Conservation (phyloP, 2,329 filamentous ascomycete species). For the Hortaea werneckii region DNA sequence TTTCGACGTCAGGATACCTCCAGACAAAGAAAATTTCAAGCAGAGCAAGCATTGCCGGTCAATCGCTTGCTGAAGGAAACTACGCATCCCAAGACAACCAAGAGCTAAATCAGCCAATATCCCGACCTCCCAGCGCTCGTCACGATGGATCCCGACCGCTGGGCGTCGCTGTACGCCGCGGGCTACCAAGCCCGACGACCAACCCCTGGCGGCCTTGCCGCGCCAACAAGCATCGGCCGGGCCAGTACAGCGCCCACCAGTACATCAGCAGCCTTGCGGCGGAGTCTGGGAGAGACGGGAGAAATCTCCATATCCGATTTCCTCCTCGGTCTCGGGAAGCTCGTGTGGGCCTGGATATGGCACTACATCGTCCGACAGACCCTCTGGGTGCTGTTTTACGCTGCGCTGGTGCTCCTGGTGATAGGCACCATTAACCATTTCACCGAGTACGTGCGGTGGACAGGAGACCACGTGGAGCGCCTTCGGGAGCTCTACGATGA, state of each 20-base stretch:
- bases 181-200: no score
- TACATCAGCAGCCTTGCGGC: neutral
- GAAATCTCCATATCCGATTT: no score
- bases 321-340: neutral
- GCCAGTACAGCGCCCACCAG: neutral
- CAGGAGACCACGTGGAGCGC: neutral
- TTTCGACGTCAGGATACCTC: neutral
- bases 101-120: neutral
- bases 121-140: neutral
- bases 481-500: conserved; percentile 1
- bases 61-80: neutral
- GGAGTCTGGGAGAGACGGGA: no score
- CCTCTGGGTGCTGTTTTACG: neutral
- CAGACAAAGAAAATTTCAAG: neutral
- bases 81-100: neutral
- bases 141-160: neutral
- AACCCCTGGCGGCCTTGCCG: neutral
- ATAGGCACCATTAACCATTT: no score
- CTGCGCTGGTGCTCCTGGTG: no score
- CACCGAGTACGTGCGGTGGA: no score
- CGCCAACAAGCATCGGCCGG: neutral
- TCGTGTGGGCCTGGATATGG: neutral
- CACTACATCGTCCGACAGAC: neutral
- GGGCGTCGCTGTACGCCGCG: neutral
- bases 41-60: conserved; percentile 1